phyloP scores from a whole-genome alignment of 139 green algal species.

The Desmodesmus armatus region DNA sequence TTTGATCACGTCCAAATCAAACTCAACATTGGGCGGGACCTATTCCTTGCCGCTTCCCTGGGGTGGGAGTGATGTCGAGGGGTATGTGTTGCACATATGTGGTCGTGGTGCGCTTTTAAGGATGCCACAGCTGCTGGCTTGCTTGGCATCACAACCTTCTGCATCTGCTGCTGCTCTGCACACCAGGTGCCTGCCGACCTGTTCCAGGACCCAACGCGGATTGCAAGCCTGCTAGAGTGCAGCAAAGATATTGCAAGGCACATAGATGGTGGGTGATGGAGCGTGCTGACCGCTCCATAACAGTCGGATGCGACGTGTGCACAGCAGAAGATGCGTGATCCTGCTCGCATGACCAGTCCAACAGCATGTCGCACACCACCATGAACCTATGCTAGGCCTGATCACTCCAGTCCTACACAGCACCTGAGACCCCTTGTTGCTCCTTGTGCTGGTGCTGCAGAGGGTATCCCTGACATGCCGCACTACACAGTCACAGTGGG shows the following conservation, averaged over 20 bases:
- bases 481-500: not conserved
- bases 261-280: slow-evolving; percentile 5
- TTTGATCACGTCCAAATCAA: too few relatives aligned
- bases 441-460: not conserved
- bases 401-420: too few relatives aligned
- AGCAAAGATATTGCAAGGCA: slow-evolving; percentile 8
- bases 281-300: not conserved
- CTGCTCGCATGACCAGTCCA: not conserved
- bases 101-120: too few relatives aligned
- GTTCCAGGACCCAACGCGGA: not conserved
- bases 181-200: slow-evolving; percentile 21
- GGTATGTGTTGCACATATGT: too few relatives aligned
- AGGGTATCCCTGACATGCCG: slow-evolving; percentile 30
- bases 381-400: too few relatives aligned
- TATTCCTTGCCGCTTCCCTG: too few relatives aligned
- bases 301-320: not conserved
- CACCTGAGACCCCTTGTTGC: too few relatives aligned
- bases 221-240: not conserved
- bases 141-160: too few relatives aligned
- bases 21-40: too few relatives aligned
- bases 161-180: too few relatives aligned
- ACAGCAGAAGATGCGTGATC: not conserved
- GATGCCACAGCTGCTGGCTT: too few relatives aligned
- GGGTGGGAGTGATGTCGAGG: too few relatives aligned
- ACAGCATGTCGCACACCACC: not conserved